Evolutionary conservation across 768 basidiomycete genomes (phyloP).

Genomic region (Termitomyces sp.): DNA sequence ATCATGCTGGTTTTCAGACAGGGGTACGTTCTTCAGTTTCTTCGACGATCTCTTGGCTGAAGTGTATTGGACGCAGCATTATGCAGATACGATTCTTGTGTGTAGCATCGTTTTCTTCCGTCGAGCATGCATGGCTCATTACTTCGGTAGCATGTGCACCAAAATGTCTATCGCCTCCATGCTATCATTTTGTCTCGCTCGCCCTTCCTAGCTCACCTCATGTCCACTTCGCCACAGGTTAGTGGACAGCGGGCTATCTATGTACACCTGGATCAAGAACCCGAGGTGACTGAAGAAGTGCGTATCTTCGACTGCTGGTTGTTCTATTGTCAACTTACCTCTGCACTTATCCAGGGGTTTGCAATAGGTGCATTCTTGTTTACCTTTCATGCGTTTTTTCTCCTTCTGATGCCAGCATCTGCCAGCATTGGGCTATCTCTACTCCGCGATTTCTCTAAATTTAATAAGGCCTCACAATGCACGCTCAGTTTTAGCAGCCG

Average conservation of each 20-base stretch:
- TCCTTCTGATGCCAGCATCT: constrained; percentile 15
- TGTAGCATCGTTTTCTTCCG: constrained; percentile 22
- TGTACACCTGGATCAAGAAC: constrained; percentile 73
- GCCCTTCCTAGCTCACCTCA: constrained; percentile 82
- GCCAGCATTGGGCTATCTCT: constrained; percentile 75
- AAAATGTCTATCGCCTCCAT: constrained; percentile 74
- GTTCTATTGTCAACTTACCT: constrained; percentile 10
- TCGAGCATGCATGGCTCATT: constrained; percentile 2
- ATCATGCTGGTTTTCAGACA: constrained; percentile 76
- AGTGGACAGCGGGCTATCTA: constrained; percentile 67
- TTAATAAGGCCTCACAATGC: constrained; percentile 76
- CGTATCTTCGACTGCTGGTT: constrained; percentile 21
- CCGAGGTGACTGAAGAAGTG: constrained; percentile 84
- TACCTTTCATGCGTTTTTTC: constrained; percentile 4
- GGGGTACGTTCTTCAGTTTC: constrained; percentile 49
- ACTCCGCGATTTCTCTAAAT: constrained; percentile 68
- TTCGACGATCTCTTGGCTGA: constrained; percentile 10
- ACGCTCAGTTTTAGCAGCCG: constrained; percentile 80
- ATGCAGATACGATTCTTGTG: constrained; percentile 78
- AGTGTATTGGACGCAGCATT: constrained; percentile 50
- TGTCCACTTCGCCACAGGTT: constrained; percentile 74
- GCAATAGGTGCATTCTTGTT: constrained; percentile 54
- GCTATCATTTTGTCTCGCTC: constrained; percentile 85
- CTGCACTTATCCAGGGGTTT: constrained; percentile 50
- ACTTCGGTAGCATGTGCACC: constrained; percentile 59